Evolutionary conservation across 2,329 filamentous ascomycete genomes (phyloP), one percentile per base, ranked within the genome.

Genomic region (Harringtonia aguacate): DNA sequence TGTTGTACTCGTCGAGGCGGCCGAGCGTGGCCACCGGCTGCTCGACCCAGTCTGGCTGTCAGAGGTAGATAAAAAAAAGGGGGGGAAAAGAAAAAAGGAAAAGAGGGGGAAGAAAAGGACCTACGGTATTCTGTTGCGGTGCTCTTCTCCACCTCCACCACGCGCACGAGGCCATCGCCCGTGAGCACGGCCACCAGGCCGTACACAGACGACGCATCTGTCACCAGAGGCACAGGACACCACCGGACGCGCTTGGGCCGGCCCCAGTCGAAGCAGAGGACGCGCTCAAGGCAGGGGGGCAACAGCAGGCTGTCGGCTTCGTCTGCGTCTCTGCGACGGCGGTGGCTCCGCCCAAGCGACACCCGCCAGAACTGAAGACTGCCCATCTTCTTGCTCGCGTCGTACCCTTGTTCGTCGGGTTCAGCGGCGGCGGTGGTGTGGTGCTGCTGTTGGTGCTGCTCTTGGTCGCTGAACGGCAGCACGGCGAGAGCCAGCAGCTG

Each of bases 351-450:
- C 4, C 27, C 17, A 8, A 77, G 66, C 1, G 57, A 45, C 43
- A 77, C 65, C 41, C 63, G 65, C 70, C 75, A 75, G 20, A 78
- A 54, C 54, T 79, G 74, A 10, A 79, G 58, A 14, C 61, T 60
- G 7, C 72, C 72, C 33, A 58, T 61, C 36, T 65, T 57, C 34
- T 65, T 66, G 14, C 61, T 59, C 1, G 61, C 56, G 17, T 39
- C 36, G 20, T 33, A n/a, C 35, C 28, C 29, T 12, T 61, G 54
- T n/a, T 64, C 58, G 7, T 24, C n/a, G n/a, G n/a, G 28, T 29
- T 29, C 28, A 29, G 28, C 28, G 28, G 28, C 28, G 28, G 28
- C 28, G n/a, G 9, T 30, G 27, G 13, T 14, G n/a, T 8, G 3
- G 4, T 15, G 6, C 7, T 3, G n/a, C n/a, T n/a, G n/a, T n/a